A percentile compares a stretch with the other conserved stretches of the same genome.
Evolutionary conservation across 2,329 filamentous ascomycete species (phyloP).

Genomic region (Colletotrichum neosansevieriae): DNA sequence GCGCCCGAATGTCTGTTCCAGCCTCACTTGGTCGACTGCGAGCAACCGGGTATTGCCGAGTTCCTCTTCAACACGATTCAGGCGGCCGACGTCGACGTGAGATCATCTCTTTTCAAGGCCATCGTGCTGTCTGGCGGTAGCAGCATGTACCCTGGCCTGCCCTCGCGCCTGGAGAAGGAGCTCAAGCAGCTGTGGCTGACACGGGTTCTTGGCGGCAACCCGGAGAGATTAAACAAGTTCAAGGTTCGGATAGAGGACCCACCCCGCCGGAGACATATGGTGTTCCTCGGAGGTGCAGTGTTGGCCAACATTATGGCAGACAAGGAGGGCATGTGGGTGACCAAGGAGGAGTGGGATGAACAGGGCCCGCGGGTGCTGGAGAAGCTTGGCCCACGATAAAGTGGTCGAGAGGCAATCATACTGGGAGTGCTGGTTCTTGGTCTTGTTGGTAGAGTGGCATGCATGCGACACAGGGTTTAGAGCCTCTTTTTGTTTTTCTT

Average conservation of each 20-base stretch:
- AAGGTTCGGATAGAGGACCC: constrained; percentile 99
- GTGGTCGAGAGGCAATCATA: constrained; percentile 4
- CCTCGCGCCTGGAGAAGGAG: constrained; percentile 96
- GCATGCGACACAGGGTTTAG: constrained; percentile 39
- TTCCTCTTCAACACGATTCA: constrained; percentile 99
- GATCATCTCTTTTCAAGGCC: constrained; percentile 94
- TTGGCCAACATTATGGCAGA: constrained; percentile 99
- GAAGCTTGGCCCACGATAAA: constrained; percentile 90
- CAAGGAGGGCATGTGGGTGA: constrained; percentile 99
- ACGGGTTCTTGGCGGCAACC: constrained; percentile 88
- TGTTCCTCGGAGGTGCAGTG: constrained; percentile 97
- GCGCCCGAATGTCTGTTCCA: constrained; percentile 99
- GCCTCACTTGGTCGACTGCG: constrained; percentile 96
- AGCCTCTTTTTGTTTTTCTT: constrained; percentile 37
- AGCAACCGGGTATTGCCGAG: constrained; percentile 96
- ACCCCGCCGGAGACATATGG: constrained; percentile 95
- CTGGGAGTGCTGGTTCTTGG: constrained; percentile 15
- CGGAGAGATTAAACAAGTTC: constrained; percentile 96
- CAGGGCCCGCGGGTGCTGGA: constrained; percentile 86
- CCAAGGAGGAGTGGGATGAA: constrained; percentile 96
- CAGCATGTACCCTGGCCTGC: constrained; percentile 98
- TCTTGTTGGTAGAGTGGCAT: constrained; percentile 39
- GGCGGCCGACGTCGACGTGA: constrained; percentile 92
- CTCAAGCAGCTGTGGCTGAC: constrained; percentile 99
- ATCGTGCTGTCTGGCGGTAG: constrained; percentile 96